Evolutionary conservation across 2,329 filamentous ascomycete genomes (phyloP).

Genomic region (Epichloe typhina): DNA sequence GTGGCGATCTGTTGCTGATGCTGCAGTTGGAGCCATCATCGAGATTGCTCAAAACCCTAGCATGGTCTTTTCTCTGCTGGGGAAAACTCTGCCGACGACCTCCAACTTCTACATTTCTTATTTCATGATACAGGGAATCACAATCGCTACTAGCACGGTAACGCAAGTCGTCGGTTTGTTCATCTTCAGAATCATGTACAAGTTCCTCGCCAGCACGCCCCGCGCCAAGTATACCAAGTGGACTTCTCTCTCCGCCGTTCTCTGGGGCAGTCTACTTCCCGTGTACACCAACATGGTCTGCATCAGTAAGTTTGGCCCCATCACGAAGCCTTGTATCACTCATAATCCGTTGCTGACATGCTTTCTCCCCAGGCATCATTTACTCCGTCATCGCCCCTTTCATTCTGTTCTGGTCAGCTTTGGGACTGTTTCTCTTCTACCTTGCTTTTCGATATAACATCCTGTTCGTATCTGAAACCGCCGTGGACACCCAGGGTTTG

Average conservation of each 20-base stretch:
- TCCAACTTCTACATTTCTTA: constrained; percentile 93
- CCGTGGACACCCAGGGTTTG: constrained; percentile 78
- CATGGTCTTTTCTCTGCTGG: constrained; percentile 49
- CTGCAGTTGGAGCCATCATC: constrained; percentile 55
- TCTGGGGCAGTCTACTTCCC: constrained; percentile 68
- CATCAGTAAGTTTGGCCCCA: constrained; percentile 37
- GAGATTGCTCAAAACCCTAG: constrained; percentile 50
- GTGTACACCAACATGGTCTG: constrained; percentile 62
- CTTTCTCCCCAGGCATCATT: constrained; percentile 38
- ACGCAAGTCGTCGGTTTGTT: constrained; percentile 55
- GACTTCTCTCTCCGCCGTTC: constrained; percentile 52
- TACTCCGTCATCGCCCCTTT: constrained; percentile 78
- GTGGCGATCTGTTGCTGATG: constrained; percentile 68
- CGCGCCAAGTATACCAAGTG: constrained; percentile 66
- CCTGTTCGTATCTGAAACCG: constrained; percentile 64
- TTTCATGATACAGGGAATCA: constrained; percentile 74
- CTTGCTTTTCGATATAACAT: constrained; percentile 79
- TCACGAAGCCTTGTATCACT: too few relatives aligned
- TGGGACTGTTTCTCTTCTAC: constrained; percentile 70
- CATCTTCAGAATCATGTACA: constrained; percentile 54
- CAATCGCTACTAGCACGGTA: constrained; percentile 58
- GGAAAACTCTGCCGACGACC: constrained; percentile 60
- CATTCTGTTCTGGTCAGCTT: constrained; percentile 64
- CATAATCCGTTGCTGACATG: constrained; percentile 10
- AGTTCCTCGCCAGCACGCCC: constrained; percentile 61